These are phyloP conservation scores for Leccinellum rugosiceps DNA, from an alignment of 768 basidiomycete genomes.

Conservation along the genomic window DNA sequence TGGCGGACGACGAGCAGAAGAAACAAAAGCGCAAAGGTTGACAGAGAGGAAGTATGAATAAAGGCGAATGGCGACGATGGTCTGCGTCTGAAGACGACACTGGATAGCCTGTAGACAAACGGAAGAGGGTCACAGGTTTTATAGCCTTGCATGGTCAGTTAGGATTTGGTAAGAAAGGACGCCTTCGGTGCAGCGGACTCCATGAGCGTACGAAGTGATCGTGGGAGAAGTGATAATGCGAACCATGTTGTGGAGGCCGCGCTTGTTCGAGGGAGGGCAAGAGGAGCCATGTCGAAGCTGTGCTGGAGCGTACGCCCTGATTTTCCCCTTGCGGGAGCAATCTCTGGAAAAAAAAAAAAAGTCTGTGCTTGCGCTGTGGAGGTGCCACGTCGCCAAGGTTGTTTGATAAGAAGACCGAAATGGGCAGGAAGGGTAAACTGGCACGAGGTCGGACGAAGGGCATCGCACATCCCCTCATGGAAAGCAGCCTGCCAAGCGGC, in stretches of 20 bases:
- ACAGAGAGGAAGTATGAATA: neutral
- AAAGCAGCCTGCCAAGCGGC: conserved; percentile 12
- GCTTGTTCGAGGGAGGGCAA: neutral
- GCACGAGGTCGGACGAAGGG: conserved; percentile 29
- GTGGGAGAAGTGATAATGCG: conserved; percentile 26
- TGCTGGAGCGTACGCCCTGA: conserved; percentile 25
- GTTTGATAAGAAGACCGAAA: conserved; percentile 29
- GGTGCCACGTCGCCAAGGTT: conserved; percentile 28
- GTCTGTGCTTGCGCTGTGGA: conserved; percentile 13
- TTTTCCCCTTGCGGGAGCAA: conserved; percentile 22
- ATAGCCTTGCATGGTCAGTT: conserved; percentile 23
- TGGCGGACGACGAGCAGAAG: neutral
- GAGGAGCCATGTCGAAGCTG: conserved; percentile 20
- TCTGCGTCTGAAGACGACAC: neutral
- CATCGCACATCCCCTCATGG: conserved; percentile 27
- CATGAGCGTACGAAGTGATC: conserved; percentile 31
- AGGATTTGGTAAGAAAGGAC: conserved; percentile 29
- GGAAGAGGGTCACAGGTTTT: conserved; percentile 21
- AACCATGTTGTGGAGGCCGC: conserved; percentile 10
- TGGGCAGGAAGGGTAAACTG: conserved; percentile 23
- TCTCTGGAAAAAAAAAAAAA: conserved; percentile 18
- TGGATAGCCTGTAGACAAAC: neutral
- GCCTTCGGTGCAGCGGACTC: conserved; percentile 30
- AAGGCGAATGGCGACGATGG: neutral
- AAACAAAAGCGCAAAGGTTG: neutral